Base-by-base conservation (phyloP, 2,329 filamentous ascomycete genomes). In the Ramularia endophylla region DNA sequence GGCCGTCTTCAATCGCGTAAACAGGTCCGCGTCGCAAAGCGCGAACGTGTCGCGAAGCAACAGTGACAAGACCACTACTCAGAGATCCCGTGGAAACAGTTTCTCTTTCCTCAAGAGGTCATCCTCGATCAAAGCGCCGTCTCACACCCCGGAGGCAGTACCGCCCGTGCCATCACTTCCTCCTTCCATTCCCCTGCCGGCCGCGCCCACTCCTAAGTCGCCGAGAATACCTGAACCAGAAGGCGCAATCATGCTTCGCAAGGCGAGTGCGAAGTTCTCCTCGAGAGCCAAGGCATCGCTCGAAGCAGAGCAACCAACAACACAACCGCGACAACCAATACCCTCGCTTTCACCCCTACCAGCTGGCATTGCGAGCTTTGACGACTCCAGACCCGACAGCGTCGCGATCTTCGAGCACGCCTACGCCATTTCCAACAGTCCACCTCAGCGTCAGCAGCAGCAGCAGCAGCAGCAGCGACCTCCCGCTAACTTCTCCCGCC, bases 331-430 rank as follows among this genome's bases (percentile, higher is more conserved):
- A 36, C 77, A 81, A 42, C 81, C 81, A 43, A 75, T 74, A 53
- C 68, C 80, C 20, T 75, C 76, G 17, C 62, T 64, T 6, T 43
- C 53, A 34, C 36, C 43, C 65, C 55, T 68, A 58, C 49, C 74
- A 59, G 58, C 66, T 59, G 55, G 70, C 69, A 59, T 80, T 42
- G 70, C 75, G 50, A 72, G 70, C 12, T 80, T 80, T 51, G 83
- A 87, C 41, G 67, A 77, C 37, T 71, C 62, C 35, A 66, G 80
- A 47, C 74, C 80, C 20, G 81, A 85, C 54, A 77, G 77, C 6
- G 64, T 78, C 44, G 74, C 77, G 52, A 78, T 78, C 56, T 52
- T 75, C 78, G 42, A 72, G 71, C 36, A 38, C 30, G 43, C 53
- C 20, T 51, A 54, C 55, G 51, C 39, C 46, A 54, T 43, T 60